Base-by-base conservation (phyloP, 2,329 filamentous ascomycete genomes). In the Epichloe sp. region DNA sequence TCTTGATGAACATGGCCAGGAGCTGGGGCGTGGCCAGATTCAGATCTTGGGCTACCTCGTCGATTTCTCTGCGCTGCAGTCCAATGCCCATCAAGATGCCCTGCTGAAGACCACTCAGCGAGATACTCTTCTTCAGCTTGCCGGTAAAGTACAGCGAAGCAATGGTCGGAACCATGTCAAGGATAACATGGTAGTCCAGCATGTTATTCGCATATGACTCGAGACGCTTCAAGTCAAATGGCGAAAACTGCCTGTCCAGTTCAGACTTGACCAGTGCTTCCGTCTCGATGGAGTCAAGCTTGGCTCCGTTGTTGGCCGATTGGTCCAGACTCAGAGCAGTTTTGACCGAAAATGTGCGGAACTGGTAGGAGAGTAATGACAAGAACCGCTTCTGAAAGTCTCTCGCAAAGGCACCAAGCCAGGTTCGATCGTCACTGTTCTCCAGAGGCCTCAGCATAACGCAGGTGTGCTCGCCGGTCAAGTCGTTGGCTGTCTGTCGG, bases 331-430 rank as follows among this genome's bases (percentile, higher is more conserved):
- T 88, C 38, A 97, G 77, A 0, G 90, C 90, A 43, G 88, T 80
- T 17, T 86, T 73, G 1, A 87, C 79, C 4, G 83, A 74, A 65
- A 98, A 97, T 2, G 79, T 73, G 50, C 88, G 82, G 77, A 98
- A 98, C 64, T 95, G 86, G 67, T 94, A 98, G 17, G 88, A 91
- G 4, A 98, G 76, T 3, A 98, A 79, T 10, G 85, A 82, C 47
- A 95, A 74, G 73, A 97, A 97, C n/a, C 94, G 83, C 56, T 82
- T 83, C 63, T 97, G 90, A 77, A 97, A 98, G 66, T 98, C 93
- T 55, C 85, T 80, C 4, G 91, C 79, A 63, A 94, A 98, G 2
- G 89, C 88, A 15, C 87, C 88, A 0, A 97, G 81, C 93, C 93
- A 97, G 60, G 79, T 81, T 52, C 74, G 74, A 58, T 95, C 88